phyloP scores from a whole-genome alignment of 441 rosid genomes.

The Macaranga tanarius region DNA sequence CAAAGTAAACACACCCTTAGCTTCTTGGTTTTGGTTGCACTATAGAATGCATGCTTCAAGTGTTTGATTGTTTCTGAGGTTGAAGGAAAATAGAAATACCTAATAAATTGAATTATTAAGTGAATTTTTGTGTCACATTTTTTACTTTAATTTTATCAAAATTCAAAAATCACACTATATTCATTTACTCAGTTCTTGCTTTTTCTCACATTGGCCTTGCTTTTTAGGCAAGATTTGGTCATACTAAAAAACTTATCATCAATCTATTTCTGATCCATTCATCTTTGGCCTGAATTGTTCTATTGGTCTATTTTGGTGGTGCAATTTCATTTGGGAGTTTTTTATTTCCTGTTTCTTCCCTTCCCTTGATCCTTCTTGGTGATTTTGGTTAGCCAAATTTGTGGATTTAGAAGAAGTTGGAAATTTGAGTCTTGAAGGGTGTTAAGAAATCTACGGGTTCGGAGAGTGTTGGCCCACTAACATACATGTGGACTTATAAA shows the following conservation, averaged over 20 bases:
- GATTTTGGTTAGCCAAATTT: slow-evolving; percentile 23
- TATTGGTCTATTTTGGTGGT: slow-evolving; percentile 16
- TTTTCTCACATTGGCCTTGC: slow-evolving; percentile 30
- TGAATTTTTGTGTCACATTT: slow-evolving; percentile 37
- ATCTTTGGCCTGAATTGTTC: slow-evolving; percentile 15
- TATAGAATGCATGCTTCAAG: background rate
- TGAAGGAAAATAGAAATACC: no score
- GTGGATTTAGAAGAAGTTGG: slow-evolving; percentile 17
- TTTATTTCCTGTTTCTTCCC: background rate
- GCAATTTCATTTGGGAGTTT: slow-evolving; percentile 11
- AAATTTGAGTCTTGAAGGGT: slow-evolving; percentile 21
- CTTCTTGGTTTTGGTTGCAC: background rate
- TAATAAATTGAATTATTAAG: background rate
- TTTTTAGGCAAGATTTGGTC: slow-evolving; percentile 43
- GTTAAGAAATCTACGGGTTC: no score
- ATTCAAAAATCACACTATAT: slow-evolving; percentile 22
- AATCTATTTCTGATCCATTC: slow-evolving; percentile 29
- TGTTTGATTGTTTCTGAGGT: background rate
- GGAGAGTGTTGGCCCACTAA: no score
- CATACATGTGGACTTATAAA: no score
- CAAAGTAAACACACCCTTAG: no score
- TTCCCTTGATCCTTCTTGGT: slow-evolving; percentile 6
- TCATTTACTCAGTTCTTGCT: slow-evolving; percentile 19
- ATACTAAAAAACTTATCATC: slow-evolving; percentile 32
- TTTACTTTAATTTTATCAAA: slow-evolving; percentile 29